Evolutionary conservation across 805 yeast species (phyloP).

Genomic region (Suhomyces canberraensis): DNA sequence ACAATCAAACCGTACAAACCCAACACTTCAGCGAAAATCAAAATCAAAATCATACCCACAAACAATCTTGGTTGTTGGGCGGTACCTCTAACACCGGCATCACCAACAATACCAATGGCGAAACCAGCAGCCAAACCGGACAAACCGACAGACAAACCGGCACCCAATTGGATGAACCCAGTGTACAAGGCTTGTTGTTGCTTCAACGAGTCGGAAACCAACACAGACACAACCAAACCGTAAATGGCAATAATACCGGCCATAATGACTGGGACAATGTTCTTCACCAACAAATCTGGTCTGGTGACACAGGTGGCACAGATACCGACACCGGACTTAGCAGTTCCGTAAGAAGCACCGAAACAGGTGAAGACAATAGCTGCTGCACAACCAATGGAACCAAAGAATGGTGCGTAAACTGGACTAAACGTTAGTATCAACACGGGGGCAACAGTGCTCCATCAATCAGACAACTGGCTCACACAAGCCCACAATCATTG

Average conservation of each 20-base stretch:
- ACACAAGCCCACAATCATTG: no score
- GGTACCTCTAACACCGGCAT: conserved; percentile 98
- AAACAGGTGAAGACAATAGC: conserved; percentile 98
- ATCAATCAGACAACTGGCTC: no score
- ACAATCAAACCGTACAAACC: conserved; percentile 98
- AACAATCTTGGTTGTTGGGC: conserved; percentile 98
- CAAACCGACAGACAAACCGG: conserved; percentile 95
- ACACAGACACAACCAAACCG: conserved; percentile 93
- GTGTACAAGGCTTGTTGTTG: conserved; percentile 93
- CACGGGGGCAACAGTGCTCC: no score
- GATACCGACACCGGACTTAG: conserved; percentile 98
- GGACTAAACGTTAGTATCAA: conserved; percentile 29
- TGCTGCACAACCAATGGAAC: conserved; percentile 98
- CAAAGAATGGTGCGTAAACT: conserved; percentile 78
- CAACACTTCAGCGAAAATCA: conserved; percentile 98
- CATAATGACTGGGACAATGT: conserved; percentile 96
- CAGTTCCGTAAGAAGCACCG: conserved; percentile 99
- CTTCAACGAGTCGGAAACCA: conserved; percentile 83
- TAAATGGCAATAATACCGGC: conserved; percentile 99
- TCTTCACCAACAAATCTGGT: conserved; percentile 92
- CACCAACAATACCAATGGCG: conserved; percentile 99
- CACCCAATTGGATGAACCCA: conserved; percentile 97
- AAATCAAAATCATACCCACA: conserved; percentile 97
- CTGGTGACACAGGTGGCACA: conserved; percentile 97
- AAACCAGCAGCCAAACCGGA: conserved; percentile 98